Evolutionary conservation across 2,329 filamentous ascomycete species (phyloP), one percentile per base, ranked within the genome.

Genomic region (Penicillium sp.): DNA sequence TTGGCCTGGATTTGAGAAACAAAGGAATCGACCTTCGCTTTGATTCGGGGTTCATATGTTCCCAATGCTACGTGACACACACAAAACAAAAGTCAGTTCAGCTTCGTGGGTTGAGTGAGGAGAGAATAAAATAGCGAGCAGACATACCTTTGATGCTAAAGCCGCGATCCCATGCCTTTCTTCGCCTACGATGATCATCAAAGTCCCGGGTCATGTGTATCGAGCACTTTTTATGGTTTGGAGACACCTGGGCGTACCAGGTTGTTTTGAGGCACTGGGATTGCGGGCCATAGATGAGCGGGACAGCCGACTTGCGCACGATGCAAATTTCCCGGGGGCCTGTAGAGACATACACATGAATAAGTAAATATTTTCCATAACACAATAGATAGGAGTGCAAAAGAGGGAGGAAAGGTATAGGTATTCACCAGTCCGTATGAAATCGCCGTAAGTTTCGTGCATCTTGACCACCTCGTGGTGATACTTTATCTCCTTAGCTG

Each of bases 381-480:
- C 14, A n/a, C 38, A 52, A 52, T 14, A 26, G n/a, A n/a, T n/a
- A 28, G 49, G 11, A 42, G 9, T 38, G 16, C 30, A 51, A 23
- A 14, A 11, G 18, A 20, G 11, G 30, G 2, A 52, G 8, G 6
- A 9, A 43, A 2, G 48, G 30, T 45, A 24, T 24, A 24, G 2
- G 30, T 20, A 11, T 6, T 24, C 50, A 68, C 69, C 69, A 11
- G 65, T 69, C 21, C 69, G 64, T 5, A 72, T 64, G 54, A 70
- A 66, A 48, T 70, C 65, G 21, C 70, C 69, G 58, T 71, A 70
- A 26, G 61, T 58, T 1, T 59, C 55, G 55, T 69, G 68, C 60
- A 70, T 55, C 45, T 64, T 63, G 1, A 35, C 64, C 20, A 70
- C 18, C 47, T 68, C 65, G 48, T 63, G 64, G 56, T 66, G 64